A percentile compares a stretch with the other conserved stretches of the same genome.
Evolutionary conservation across 352 stramenopile genomes (phyloP).

Genomic region (Saprolegnia diclina): DNA sequence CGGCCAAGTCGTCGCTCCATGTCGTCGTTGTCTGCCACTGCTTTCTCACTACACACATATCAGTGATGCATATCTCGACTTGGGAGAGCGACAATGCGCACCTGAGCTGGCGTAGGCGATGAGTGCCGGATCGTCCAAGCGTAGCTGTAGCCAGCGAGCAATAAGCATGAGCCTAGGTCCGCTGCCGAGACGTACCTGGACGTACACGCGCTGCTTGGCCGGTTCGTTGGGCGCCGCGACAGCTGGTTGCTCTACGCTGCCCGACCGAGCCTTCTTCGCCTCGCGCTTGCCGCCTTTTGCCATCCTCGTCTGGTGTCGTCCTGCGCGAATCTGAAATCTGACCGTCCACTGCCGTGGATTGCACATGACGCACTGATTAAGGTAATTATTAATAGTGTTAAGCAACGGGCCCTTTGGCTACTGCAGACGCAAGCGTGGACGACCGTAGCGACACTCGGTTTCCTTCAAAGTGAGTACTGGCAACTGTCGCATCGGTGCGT

Average conservation of each 20-base stretch:
- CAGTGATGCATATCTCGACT: background rate
- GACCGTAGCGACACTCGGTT: too few relatives aligned
- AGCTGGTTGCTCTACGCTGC: background rate
- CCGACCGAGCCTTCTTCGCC: background rate
- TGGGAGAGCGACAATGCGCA: background rate
- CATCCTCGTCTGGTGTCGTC: background rate
- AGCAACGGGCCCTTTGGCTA: background rate
- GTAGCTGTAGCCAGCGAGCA: background rate
- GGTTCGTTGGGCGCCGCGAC: background rate
- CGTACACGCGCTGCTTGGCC: background rate
- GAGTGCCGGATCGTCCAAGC: background rate
- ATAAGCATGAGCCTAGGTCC: background rate
- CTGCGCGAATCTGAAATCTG: background rate
- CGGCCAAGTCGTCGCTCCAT: background rate
- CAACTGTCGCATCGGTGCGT: too few relatives aligned
- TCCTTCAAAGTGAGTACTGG: too few relatives aligned
- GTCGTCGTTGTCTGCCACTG: background rate
- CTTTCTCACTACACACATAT: conserved; percentile 14
- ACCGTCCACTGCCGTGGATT: background rate
- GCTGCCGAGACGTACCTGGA: conserved; percentile 8
- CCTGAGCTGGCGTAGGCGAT: background rate
- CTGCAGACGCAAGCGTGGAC: background rate
- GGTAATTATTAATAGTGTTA: background rate
- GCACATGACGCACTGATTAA: background rate
- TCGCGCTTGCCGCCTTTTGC: background rate